Percentiles rank a stretch among this genome's conserved stretches.
Conservation (phyloP, 352 stramenopile genomes). For the Pilasporangium apinafurcum region DNA sequence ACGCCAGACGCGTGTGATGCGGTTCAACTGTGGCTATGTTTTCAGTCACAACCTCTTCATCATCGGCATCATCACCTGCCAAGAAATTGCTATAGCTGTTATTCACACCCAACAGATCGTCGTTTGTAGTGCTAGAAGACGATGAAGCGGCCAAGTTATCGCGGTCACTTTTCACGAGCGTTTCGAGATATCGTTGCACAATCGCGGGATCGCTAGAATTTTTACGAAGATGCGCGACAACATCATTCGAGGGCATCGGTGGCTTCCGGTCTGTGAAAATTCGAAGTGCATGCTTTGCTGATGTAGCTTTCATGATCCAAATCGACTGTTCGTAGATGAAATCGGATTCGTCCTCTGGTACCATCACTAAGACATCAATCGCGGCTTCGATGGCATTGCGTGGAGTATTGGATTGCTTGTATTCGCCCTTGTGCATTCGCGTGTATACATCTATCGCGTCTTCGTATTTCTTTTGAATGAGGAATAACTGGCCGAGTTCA, state of each 20-base stretch:
- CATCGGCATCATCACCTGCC: conserved; percentile 55
- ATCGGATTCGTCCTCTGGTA: conserved; percentile 68
- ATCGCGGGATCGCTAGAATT: conserved; percentile 68
- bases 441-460: conserved; percentile 82
- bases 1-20: conserved; percentile 73
- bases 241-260: conserved; percentile 66
- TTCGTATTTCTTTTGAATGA: conserved; percentile 59
- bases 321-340: conserved; percentile 87
- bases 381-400: conserved; percentile 86
- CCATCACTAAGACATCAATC: conserved; percentile 81
- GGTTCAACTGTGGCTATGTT: conserved; percentile 39
- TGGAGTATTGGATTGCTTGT: conserved; percentile 82
- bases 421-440: conserved; percentile 65
- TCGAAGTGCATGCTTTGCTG: conserved; percentile 68
- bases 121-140: conserved; percentile 1
- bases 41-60: conserved; percentile 18
- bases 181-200: conserved; percentile 80
- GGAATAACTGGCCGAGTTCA: conserved; percentile 61
- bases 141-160: conserved; percentile 14
- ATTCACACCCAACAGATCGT: conserved; percentile 41
- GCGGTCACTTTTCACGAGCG: conserved; percentile 54
- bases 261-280: conserved; percentile 79
- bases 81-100: conserved; percentile 84
- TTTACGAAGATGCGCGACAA: conserved; percentile 69
- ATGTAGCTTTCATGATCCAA: conserved; percentile 77